Percentiles rank a stretch among this genome's conserved stretches.
Evolutionary conservation across 106 monocot species (phyloP).

Genomic region (Dioscorea dumetorum): DNA sequence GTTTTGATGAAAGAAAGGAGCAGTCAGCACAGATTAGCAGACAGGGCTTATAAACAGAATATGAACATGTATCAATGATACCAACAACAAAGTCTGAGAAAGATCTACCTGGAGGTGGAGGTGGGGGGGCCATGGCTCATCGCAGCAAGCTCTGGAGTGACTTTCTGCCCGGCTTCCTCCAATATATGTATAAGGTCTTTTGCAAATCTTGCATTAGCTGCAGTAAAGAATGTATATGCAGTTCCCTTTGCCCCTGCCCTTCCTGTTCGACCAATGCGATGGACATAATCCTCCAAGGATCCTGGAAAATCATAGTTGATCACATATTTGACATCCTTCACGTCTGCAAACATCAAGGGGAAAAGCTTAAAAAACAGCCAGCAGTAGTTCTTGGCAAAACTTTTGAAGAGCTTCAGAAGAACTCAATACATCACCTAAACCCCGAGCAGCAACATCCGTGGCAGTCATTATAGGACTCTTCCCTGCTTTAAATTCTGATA

Average conservation of each 20-base stretch:
- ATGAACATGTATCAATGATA: neutral
- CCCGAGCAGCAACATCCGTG: slow-evolving; percentile 98
- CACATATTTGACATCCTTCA: slow-evolving; percentile 97
- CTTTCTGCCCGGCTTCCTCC: slow-evolving; percentile 96
- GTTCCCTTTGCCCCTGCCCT: slow-evolving; percentile 95
- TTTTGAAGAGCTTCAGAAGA: neutral
- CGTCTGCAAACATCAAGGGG: slow-evolving; percentile 39
- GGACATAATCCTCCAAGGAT: slow-evolving; percentile 95
- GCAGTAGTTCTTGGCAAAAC: neutral
- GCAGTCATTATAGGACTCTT: slow-evolving; percentile 98
- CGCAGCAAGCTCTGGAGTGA: slow-evolving; percentile 65
- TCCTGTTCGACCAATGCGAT: slow-evolving; percentile 84
- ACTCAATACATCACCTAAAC: slow-evolving; percentile 46
- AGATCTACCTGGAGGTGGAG: slow-evolving; percentile 51
- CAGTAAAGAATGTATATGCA: slow-evolving; percentile 93
- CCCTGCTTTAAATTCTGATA: slow-evolving; percentile 92
- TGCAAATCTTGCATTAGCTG: slow-evolving; percentile 90
- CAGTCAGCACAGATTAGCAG: neutral
- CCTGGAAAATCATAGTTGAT: slow-evolving; percentile 98
- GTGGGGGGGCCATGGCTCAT: slow-evolving; percentile 82
- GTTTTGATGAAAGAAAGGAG: neutral
- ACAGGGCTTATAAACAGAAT: neutral
- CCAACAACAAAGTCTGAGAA: neutral
- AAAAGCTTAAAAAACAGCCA: neutral
- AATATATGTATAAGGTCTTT: slow-evolving; percentile 80